Conservation (phyloP, 2,329 filamentous ascomycete species). For the Alternaria sp. region DNA sequence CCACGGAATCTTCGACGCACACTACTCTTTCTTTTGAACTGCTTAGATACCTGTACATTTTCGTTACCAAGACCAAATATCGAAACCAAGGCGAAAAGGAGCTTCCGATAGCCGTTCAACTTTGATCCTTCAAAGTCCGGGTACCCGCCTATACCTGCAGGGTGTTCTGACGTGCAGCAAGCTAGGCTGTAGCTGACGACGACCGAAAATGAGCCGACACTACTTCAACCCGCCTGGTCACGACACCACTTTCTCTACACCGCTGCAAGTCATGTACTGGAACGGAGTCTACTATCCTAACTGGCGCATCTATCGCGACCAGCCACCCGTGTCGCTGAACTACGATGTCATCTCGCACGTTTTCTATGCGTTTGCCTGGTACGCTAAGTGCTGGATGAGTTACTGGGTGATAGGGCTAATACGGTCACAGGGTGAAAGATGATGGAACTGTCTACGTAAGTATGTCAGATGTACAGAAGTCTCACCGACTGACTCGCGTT, state of each 20-base stretch:
- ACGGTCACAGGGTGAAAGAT: slow-evolving; percentile 62
- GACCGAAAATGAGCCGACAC: slow-evolving; percentile 40
- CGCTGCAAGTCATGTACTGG: slow-evolving; percentile 50
- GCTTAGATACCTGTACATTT: slow-evolving; percentile 6
- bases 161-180: slow-evolving; percentile 36
- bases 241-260: slow-evolving; percentile 37
- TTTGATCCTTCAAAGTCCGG: slow-evolving; percentile 3
- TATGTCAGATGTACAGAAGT: slow-evolving; percentile 42
- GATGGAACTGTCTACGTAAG: slow-evolving; percentile 79
- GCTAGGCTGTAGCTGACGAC: slow-evolving; percentile 38
- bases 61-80: not conserved
- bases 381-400: slow-evolving; percentile 22
- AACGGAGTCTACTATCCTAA: slow-evolving; percentile 90
- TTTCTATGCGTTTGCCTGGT: slow-evolving; percentile 80
- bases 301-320: slow-evolving; percentile 72
- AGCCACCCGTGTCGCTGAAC: slow-evolving; percentile 76
- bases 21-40: slow-evolving; percentile 5
- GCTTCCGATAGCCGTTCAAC: slow-evolving; percentile 9
- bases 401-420: slow-evolving; percentile 25
- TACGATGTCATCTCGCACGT: slow-evolving; percentile 79
- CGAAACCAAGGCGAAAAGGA: not conserved
- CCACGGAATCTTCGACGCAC: slow-evolving; percentile 9
- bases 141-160: slow-evolving; percentile 21
- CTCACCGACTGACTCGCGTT: slow-evolving; percentile 20
- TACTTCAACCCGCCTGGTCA: slow-evolving; percentile 29